Percentiles rank a stretch among this genome's conserved stretches.
These are phyloP conservation scores for Penicillium brevicompactum DNA, from an alignment of 2,329 filamentous ascomycete species.

Conservation along the genomic window DNA sequence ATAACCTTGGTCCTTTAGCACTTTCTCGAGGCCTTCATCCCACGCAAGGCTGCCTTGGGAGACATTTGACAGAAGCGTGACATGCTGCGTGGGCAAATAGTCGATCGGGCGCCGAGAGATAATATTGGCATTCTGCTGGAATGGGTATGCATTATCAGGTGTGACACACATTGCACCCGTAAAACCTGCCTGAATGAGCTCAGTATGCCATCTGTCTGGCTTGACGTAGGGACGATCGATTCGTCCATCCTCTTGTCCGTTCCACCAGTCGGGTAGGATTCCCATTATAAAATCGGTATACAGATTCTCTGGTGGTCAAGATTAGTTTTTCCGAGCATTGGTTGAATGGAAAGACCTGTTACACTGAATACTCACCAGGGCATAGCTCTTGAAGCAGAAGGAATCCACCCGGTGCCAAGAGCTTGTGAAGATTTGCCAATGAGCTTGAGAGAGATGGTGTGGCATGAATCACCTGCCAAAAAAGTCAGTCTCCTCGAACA, in stretches of 20 bases:
- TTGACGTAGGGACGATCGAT: not conserved
- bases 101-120: not conserved
- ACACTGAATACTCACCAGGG: not conserved
- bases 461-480: slow-evolving; percentile 15
- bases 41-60: not conserved
- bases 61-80: not conserved
- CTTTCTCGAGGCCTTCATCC: not conserved
- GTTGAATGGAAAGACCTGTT: too few relatives aligned
- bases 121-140: not conserved
- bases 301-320: slow-evolving; percentile 2
- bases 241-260: slow-evolving; percentile 1
- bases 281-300: slow-evolving; percentile 4
- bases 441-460: slow-evolving; percentile 21
- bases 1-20: not conserved
- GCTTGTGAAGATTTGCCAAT: slow-evolving; percentile 22
- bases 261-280: slow-evolving; percentile 8
- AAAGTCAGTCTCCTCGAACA: too few relatives aligned
- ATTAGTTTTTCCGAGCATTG: not conserved
- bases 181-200: slow-evolving; percentile 1
- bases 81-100: not conserved
- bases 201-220: not conserved
- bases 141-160: not conserved
- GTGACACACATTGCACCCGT: not conserved
- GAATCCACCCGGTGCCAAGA: slow-evolving; percentile 46
- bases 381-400: slow-evolving; percentile 49